Conservation (phyloP, 371 early-diverging fungal genomes). For the Syncephalastrum contaminatum region DNA sequence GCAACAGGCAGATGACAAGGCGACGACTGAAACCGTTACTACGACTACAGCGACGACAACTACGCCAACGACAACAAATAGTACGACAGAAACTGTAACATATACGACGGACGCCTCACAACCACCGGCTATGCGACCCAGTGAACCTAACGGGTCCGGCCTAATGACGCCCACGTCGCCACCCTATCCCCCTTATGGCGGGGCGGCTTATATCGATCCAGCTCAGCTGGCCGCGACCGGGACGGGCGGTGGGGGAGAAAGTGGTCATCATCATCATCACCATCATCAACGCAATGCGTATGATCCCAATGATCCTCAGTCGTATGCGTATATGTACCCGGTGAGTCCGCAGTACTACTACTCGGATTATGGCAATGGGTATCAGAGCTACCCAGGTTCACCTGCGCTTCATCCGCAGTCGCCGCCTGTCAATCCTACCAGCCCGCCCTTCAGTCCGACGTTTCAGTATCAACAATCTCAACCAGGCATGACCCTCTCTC, state of each 20-base stretch:
- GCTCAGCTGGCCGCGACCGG: slow-evolving; percentile 13
- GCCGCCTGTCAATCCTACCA: slow-evolving; percentile 40
- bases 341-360: slow-evolving; percentile 52
- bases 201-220: slow-evolving; percentile 27
- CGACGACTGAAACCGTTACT: no score
- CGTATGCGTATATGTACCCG: slow-evolving; percentile 42
- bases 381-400: slow-evolving; percentile 49
- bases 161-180: slow-evolving; percentile 35
- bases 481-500: slow-evolving; percentile 31
- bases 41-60: no score
- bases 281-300: slow-evolving; percentile 14
- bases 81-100: no score
- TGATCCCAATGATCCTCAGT: slow-evolving; percentile 19
- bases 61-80: no score
- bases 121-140: no score
- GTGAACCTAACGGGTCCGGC: not conserved
- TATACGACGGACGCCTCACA: no score
- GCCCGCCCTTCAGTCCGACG: slow-evolving; percentile 45
- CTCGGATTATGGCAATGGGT: slow-evolving; percentile 34
- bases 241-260: slow-evolving; percentile 3
- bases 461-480: slow-evolving; percentile 37
- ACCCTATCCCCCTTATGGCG: slow-evolving; percentile 38
- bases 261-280: slow-evolving; percentile 12
- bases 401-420: slow-evolving; percentile 46
- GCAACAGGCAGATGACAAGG: no score